Evolutionary conservation across 202 grass and related monocot species (phyloP), one percentile per base, ranked within the genome.

Genomic region (Eragrostis tef): DNA sequence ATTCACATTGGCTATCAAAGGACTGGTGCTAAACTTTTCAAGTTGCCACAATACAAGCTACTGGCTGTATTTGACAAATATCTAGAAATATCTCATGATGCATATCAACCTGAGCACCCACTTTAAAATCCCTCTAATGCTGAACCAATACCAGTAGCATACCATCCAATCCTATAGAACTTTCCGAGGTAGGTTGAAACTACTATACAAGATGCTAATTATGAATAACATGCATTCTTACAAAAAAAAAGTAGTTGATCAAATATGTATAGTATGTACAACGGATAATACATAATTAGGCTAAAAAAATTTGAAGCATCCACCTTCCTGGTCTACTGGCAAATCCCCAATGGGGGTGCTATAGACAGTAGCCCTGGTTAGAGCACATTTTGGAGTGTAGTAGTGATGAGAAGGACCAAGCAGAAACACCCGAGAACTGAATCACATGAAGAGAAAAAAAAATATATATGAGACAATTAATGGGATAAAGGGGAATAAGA

Each of bases 331-430:
- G 70, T 99, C 96, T 60, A 99, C 89, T 47, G 85, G 92, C 75
- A 99, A 85, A 87, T 95, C 90, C 10, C 96, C 96, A 79, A 99
- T 88, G 22, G 96, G 92, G 20, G 96, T 97, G 67, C 71, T 73
- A 79, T 97, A 97, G 89, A 90, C 78, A 66, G 88, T 84, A 75
- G 91, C 86, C 78, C 61, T 94, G 60, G 89, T 91, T 76, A 94
- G 81, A 80, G 92, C 92, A 83, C 96, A 98, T 88, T 89, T 98
- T 67, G 92, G 82, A 87, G 92, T 95, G 69, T 98, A 99, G 86
- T 90, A 95, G 70, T 93, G 96, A 85, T 99, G 96, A 80, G 96
- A 99, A 79, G 96, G 96, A 47, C 96, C 96, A 36, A 99, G 93
- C 57, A 99, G 92, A 87, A 99, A 99, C 45, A 99, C 93, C 70